Base-by-base conservation (phyloP, 2,329 filamentous ascomycete genomes). In the Acrocalymma vagum region DNA sequence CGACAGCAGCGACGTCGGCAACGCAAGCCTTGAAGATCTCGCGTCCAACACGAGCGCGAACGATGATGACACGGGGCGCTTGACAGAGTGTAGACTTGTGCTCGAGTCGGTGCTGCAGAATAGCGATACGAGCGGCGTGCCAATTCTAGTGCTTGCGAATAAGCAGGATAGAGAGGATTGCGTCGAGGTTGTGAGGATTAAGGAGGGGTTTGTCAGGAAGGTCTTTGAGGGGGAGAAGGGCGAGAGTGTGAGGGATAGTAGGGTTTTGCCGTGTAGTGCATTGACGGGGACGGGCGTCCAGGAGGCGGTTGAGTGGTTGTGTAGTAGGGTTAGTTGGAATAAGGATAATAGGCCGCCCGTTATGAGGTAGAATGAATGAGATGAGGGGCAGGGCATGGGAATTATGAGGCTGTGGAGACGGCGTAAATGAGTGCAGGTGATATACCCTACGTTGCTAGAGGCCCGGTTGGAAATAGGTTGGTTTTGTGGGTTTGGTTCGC, bases 161-260 rank as follows among this genome's bases (percentile, higher is more conserved):
- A 99, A 99, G 74, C 94, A 99, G 74, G 94, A 99, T 69, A 78
- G 93, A 2, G 94, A 99, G 72, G 94, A 97, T 71, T 97, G 93
- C 58, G 89, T 97, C 36, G 94, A 99, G 78, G 94, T 96, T 2
- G 93, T 97, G 45, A 80, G 91, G 53, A 96, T 99, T 66, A 99
- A 99, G 74, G 94, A 99, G 70, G 94, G 93, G 0, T 78, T 97
- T 38, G 92, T 99, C 35, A 87, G 95, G 72, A 91, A 88, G 74
- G 92, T 99, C 15, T 94, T 96, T 76, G 92, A 97, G 76, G 90
- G 94, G 14, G 90, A 95, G 65, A 94, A 93, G 73, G 90, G 90
- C 0, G 82, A 80, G 27, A 88, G 85, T 50, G 90, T 96, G 37
- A 82, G 93, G 51, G 94, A 99, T 74, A 95, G 89, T 63, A 80